Conservation (phyloP, 495 filamentous ascomycete genomes). For the Xylaria bambusicola region DNA sequence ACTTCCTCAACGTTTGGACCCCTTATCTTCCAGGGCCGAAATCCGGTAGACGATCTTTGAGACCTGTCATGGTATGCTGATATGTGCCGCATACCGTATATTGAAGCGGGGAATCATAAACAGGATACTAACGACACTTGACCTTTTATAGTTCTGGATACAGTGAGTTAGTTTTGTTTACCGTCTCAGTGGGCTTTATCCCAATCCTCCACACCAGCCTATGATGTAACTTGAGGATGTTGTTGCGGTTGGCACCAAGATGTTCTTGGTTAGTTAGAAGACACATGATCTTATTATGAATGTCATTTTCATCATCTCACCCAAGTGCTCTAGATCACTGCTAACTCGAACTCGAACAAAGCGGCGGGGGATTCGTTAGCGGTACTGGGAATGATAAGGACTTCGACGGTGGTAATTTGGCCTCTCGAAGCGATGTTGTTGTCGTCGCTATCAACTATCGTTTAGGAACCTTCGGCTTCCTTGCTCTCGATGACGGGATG, state of each 20-base stretch:
- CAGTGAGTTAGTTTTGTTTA: slow-evolving; percentile 30
- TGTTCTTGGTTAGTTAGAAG: slow-evolving; percentile 23
- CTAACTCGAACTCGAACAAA: background rate
- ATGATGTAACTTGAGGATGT: no score
- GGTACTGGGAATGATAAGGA: slow-evolving; percentile 45
- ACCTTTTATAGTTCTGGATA: slow-evolving; percentile 46
- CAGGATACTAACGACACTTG: slow-evolving; percentile 34
- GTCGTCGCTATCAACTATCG: slow-evolving; percentile 68
- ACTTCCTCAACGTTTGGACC: slow-evolving; percentile 59
- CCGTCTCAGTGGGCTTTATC: no score
- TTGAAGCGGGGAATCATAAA: no score
- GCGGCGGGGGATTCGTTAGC: slow-evolving; percentile 42
- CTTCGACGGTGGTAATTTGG: slow-evolving; percentile 49
- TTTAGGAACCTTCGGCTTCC: slow-evolving; percentile 62
- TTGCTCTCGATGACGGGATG: slow-evolving; percentile 45
- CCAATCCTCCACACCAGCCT: no score
- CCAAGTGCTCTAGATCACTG: slow-evolving; percentile 23
- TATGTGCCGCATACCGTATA: background rate
- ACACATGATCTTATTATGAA: slow-evolving; percentile 9
- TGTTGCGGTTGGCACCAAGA: no score
- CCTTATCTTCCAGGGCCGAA: slow-evolving; percentile 47
- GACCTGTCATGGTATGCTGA: slow-evolving; percentile 52
- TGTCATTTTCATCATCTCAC: no score
- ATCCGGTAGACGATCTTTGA: slow-evolving; percentile 28
- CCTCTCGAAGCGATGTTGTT: slow-evolving; percentile 58